A percentile compares a stretch with the other conserved stretches of the same genome.
These are phyloP conservation scores for Chaetomium tenue DNA, from an alignment of 495 filamentous ascomycete species.

Conservation along the genomic window DNA sequence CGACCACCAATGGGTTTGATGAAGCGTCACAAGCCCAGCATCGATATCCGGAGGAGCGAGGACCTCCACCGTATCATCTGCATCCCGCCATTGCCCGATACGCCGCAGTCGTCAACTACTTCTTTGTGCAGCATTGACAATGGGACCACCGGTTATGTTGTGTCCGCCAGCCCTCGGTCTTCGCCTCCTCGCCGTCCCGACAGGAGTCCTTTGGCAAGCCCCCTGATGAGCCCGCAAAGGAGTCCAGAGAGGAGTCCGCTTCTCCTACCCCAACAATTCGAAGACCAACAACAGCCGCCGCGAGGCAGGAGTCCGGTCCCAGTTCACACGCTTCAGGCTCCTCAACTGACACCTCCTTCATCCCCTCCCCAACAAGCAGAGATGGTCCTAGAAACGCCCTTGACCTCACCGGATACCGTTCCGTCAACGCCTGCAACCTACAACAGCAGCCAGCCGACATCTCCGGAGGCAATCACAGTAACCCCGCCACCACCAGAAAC, in stretches of 20 bases:
- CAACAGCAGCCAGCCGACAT: background rate
- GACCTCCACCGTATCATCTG: conserved; percentile 42
- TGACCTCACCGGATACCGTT: background rate
- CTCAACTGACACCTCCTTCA: conserved; percentile 23
- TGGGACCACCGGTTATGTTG: conserved; percentile 18
- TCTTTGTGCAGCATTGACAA: conserved; percentile 50
- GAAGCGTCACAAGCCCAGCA: conserved; percentile 37
- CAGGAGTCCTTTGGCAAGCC: conserved; percentile 22
- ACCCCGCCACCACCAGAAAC: conserved; percentile 15
- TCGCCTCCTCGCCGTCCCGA: conserved; percentile 29
- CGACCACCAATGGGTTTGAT: conserved; percentile 30
- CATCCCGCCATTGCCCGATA: conserved; percentile 46
- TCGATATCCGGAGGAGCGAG: conserved; percentile 43
- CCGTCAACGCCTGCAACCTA: conserved; percentile 7
- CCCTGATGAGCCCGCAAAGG: conserved; percentile 19
- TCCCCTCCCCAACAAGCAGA: conserved; percentile 22
- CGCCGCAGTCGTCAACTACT: conserved; percentile 47
- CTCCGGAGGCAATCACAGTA: background rate
- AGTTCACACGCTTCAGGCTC: conserved; percentile 10
- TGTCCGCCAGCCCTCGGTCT: conserved; percentile 26
- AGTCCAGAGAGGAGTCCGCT: conserved; percentile 31
- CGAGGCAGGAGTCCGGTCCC: conserved; percentile 21
- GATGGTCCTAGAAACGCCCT: conserved; percentile 11
- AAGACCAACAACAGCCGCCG: conserved; percentile 19
- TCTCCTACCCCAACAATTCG: conserved; percentile 30